These are phyloP conservation scores for Colletotrichum cereale DNA, from an alignment of 2,329 filamentous ascomycete species.

Conservation along the genomic window DNA sequence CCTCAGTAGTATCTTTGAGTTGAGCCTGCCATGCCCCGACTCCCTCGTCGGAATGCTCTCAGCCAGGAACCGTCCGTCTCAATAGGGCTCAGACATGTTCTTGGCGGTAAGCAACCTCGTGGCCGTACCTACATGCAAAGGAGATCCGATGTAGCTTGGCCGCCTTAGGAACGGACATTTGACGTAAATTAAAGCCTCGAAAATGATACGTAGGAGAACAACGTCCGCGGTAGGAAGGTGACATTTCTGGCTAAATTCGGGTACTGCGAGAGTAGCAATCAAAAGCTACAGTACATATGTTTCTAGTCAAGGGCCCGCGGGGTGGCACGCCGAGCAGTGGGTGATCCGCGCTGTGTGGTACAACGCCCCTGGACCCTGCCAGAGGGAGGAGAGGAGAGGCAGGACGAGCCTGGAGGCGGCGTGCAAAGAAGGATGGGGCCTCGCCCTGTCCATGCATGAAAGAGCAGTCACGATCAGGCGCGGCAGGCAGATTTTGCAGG, in stretches of 20 bases:
- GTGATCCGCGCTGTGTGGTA: conserved; percentile 18
- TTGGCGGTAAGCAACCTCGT: conserved; percentile 16
- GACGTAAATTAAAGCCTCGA: conserved; percentile 10
- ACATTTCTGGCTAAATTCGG: conserved; percentile 23
- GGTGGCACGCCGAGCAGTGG: conserved; percentile 8
- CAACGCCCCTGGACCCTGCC: conserved; percentile 25
- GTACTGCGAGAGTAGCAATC: conserved; percentile 6
- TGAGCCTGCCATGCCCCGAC: background rate
- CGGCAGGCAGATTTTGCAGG: conserved; percentile 13
- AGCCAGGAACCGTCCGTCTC: background rate
- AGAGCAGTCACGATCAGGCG: conserved; percentile 16
- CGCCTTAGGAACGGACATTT: conserved; percentile 26
- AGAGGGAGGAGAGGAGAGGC: background rate
- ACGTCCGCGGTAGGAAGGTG: conserved; percentile 10
- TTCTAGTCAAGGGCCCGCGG: conserved; percentile 21
- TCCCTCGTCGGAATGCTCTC: background rate
- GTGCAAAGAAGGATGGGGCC: background rate
- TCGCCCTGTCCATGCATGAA: conserved; percentile 34
- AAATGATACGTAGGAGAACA: conserved; percentile 19
- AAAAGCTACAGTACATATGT: conserved; percentile 9
- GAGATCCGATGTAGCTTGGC: conserved; percentile 28
- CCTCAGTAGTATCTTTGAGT: background rate
- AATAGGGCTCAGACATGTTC: conserved; percentile 15
- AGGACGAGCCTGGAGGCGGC: background rate
- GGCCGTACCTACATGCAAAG: conserved; percentile 14